Evolutionary conservation across 1,284 basidiomycete genomes (phyloP).

Genomic region (Peniophora sp.): DNA sequence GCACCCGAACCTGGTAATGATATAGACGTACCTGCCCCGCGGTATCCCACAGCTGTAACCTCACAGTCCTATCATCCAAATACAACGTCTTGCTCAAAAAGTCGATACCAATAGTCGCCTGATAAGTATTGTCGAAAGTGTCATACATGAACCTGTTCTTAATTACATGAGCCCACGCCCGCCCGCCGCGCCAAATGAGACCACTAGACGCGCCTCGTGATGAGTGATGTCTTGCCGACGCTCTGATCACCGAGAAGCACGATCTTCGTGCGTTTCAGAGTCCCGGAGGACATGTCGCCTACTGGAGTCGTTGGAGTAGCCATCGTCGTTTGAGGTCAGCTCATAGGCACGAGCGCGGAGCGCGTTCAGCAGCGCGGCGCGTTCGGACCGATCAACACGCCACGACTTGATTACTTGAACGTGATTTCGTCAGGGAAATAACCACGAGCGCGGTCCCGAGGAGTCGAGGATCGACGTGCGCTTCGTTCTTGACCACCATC

Average conservation of each 20-base stretch:
- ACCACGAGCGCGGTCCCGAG: too few species aligned
- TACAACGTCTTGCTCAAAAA: conserved; percentile 99
- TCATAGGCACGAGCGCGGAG: too few species aligned
- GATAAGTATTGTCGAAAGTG: conserved; percentile 99
- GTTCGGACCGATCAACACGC: too few species aligned
- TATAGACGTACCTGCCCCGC: conserved; percentile 74
- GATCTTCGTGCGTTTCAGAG: conserved; percentile 93
- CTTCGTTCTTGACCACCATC: too few species aligned
- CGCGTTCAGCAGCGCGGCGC: background rate
- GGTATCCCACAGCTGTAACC: conserved; percentile 98
- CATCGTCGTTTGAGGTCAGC: conserved; percentile 12
- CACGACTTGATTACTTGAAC: background rate
- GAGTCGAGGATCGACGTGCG: too few species aligned
- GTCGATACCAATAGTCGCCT: conserved; percentile 99
- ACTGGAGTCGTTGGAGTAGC: conserved; percentile 57
- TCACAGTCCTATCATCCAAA: conserved; percentile 95
- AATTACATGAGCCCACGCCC: background rate
- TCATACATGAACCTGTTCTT: conserved; percentile 82
- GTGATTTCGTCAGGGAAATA: background rate
- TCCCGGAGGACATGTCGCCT: conserved; percentile 75
- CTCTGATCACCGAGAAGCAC: conserved; percentile 91
- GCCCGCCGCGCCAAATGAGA: too few species aligned
- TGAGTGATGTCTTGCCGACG: conserved; percentile 95
- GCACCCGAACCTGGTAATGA: too few species aligned
- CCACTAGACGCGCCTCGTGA: conserved; percentile 70